phyloP scores from a whole-genome alignment of 768 basidiomycete species.

The Serendipita sp. region DNA sequence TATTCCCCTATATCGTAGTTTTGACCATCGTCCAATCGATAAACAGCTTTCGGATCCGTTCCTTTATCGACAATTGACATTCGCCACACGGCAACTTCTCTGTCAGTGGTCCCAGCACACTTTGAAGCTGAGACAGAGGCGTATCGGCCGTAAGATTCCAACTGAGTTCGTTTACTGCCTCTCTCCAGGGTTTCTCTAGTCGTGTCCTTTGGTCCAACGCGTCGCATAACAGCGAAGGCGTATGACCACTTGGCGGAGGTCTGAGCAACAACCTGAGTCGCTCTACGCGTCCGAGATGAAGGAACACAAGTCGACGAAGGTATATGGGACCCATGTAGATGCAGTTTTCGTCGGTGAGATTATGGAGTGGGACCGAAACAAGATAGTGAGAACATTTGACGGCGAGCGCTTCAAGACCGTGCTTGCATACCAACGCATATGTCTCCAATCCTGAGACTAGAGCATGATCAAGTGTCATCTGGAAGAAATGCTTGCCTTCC shows the following conservation, averaged over 20 bases:
- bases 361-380: conserved; percentile 50
- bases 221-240: conserved; percentile 43
- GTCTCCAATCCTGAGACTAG: conserved; percentile 53
- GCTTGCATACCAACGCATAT: conserved; percentile 51
- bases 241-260: conserved; percentile 58
- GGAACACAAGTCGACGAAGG: conserved; percentile 25
- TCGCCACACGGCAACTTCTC: not conserved
- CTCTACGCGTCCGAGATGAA: conserved; percentile 23
- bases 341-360: conserved; percentile 55
- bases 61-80: not conserved
- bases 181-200: not conserved
- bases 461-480: conserved; percentile 48
- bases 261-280: conserved; percentile 26
- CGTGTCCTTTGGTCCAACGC: not conserved
- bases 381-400: conserved; percentile 60
- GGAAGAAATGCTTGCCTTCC: conserved; percentile 17
- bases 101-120: not conserved
- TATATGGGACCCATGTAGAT: conserved; percentile 31
- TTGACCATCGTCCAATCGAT: too few relatives aligned
- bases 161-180: not conserved
- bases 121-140: not conserved
- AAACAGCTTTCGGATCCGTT: too few relatives aligned
- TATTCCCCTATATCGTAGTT: too few relatives aligned
- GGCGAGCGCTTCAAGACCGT: conserved; percentile 58
- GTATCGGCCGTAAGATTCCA: not conserved